Base-by-base conservation (phyloP, 768 basidiomycete genomes). In the Phylloporus rhodoxanthus region DNA sequence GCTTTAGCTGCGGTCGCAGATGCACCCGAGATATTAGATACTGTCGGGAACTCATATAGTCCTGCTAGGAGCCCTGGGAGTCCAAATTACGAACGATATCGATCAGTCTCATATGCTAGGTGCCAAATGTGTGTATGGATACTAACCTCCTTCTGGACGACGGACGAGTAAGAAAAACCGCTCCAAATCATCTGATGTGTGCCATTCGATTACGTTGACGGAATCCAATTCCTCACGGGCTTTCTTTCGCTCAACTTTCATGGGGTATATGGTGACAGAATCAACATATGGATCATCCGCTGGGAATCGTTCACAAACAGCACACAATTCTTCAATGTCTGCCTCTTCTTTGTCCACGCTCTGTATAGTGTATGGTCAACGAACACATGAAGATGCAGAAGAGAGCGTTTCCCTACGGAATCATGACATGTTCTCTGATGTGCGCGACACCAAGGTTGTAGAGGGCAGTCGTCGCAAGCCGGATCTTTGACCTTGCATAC, bases 401-500 rank as follows among this genome's bases (percentile, higher is more conserved):
- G 23, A 28, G 42, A 50, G 37, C 19, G 0, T 34, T 28, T 25
- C 11, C 17, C 54, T 46, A 65, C 67, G 5, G 42, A 45, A 33
- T 40, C 45, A 26, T 50, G 8, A 9, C 49, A 53, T 29, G 51
- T 38, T 41, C 43, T 49, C 51, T 54, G 54, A 57, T 84, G 85
- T 1, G 87, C 93, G 15, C 72, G 68, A 60, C 94, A 98, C 70
- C 79, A 78, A 19, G 70, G 53, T 41, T 67, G 76, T 38, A 97
- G 57, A 17, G 92, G 90, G 67, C 94, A 97, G 15, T 69, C 59
- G 15, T 58, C 68, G 59, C 94, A 97, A 17, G 71, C 67, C 9
- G 94, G 94, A 54, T 87, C 80, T 53, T 81, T 82, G 36, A 88
- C 84, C 66, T 86, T 92, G 71, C 94, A 98, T 3, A 96, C 79